Evolutionary conservation across 306 rosid species (phyloP), one percentile per base, ranked within the genome.

Genomic region (Ceratonia siliqua): DNA sequence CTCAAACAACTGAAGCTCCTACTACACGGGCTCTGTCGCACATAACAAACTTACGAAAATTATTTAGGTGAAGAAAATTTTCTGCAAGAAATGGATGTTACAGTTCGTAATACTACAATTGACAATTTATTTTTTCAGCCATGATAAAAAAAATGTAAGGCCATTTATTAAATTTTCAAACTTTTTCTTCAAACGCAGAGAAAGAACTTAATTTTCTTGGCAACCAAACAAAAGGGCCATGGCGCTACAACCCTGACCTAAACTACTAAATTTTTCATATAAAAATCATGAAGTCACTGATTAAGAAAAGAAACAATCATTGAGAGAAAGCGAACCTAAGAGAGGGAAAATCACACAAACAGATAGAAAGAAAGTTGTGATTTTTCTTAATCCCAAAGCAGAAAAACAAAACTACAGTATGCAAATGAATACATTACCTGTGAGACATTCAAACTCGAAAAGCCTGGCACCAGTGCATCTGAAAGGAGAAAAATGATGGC

Each of bases 351-450:
- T 48, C 17, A 48, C 9, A 48, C 27, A 9, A 28, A 2, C 27
- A 38, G 33, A 25, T 7, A 22, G 52, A 42, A 63, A 20, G 28
- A 13, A 13, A 56, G 12, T 12, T 14, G 2, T 18, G 18, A 3
- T 24, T 10, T 58, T 58, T 25, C 38, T 41, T 28, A 38, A 45
- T n/a, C 22, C 22, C 61, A 12, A 24, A 8, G 46, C 78, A 14
- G 15, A 6, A 33, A 33, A 55, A 0, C 6, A 33, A 33, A 25
- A n/a, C 3, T 18, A 27, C 7, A 22, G 18, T 61, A 56, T 77
- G 3, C 80, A 38, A 17, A 70, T 41, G 3, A 79, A 62, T 41
- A 48, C 55, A 68, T 72, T 71, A 49, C 36, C 61, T 21, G 36
- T 5, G 9, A 25, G 27, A 69, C 7, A 50, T 20, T 50, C 27